phyloP scores from a whole-genome alignment of 106 monocot genomes.

The Dendrobium nobile region DNA sequence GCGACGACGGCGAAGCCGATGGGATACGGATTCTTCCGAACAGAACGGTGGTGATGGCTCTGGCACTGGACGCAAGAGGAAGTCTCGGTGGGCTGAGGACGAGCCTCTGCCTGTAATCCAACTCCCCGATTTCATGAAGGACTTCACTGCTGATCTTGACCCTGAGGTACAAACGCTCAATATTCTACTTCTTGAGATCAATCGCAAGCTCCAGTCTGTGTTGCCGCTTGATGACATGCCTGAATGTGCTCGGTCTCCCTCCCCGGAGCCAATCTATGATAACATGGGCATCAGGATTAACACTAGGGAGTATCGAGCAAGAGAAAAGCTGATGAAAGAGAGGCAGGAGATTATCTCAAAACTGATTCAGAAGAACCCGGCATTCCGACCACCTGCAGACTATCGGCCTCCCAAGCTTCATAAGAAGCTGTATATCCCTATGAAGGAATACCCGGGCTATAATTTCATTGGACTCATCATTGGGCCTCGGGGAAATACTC shows the following conservation, averaged over 20 bases:
- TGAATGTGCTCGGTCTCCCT: slow-evolving; percentile 83
- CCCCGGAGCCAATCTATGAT: slow-evolving; percentile 91
- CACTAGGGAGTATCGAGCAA: slow-evolving; percentile 76
- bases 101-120: slow-evolving; percentile 53
- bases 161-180: slow-evolving; percentile 95
- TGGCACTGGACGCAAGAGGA: slow-evolving; percentile 48
- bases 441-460: slow-evolving; percentile 96
- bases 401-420: slow-evolving; percentile 92
- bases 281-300: slow-evolving; percentile 94
- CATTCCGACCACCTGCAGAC: slow-evolving; percentile 88
- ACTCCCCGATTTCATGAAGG: slow-evolving; percentile 97
- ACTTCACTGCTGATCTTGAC: slow-evolving; percentile 77
- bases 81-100: slow-evolving; percentile 92
- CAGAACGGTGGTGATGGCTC: slow-evolving; percentile 20
- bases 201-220: slow-evolving; percentile 64
- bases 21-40: slow-evolving; percentile 47
- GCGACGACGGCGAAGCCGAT: slow-evolving; percentile 75
- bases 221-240: slow-evolving; percentile 67
- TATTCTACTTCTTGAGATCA: slow-evolving; percentile 65
- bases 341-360: slow-evolving; percentile 87
- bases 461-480: slow-evolving; percentile 97
- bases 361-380: slow-evolving; percentile 76
- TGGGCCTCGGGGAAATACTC: slow-evolving; percentile 92
- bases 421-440: slow-evolving; percentile 94
- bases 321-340: slow-evolving; percentile 70